Evolutionary conservation across 306 rosid genomes (phyloP).

Genomic region (Inga leiocalycina): DNA sequence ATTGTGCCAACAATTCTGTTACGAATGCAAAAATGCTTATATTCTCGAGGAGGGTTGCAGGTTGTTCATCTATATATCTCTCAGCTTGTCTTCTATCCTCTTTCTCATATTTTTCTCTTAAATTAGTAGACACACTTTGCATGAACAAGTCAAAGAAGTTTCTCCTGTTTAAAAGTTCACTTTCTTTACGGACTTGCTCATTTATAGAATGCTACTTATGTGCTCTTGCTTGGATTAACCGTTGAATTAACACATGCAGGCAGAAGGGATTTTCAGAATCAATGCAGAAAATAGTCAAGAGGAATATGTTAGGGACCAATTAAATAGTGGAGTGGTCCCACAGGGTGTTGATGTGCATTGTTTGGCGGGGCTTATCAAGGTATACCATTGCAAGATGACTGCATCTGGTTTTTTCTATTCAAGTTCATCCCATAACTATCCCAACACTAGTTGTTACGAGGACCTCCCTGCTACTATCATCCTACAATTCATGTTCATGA

Average conservation of each 20-base stretch:
- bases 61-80: conserved; percentile 41
- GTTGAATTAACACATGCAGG: conserved; percentile 51
- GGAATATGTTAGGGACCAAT: conserved; percentile 76
- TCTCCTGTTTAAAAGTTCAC: background rate
- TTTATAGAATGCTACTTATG: background rate
- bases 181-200: background rate
- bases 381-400: conserved; percentile 29
- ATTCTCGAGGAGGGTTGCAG: conserved; percentile 85
- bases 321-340: conserved; percentile 80
- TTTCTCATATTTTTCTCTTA: background rate
- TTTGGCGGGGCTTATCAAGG: conserved; percentile 94
- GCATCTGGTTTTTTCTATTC: conserved; percentile 19
- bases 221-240: conserved; percentile 23
- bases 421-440: too few relatives aligned
- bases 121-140: background rate
- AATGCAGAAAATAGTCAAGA: conserved; percentile 80
- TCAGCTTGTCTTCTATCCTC: background rate
- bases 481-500: too few relatives aligned
- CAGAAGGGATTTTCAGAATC: conserved; percentile 92
- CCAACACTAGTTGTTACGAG: too few relatives aligned
- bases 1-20: conserved; percentile 92
- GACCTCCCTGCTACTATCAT: too few relatives aligned
- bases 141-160: conserved; percentile 1
- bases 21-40: conserved; percentile 76
- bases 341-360: conserved; percentile 83